These are phyloP conservation scores for Articulospora tetracladia DNA, from an alignment of 495 filamentous ascomycete genomes.

Conservation along the genomic window DNA sequence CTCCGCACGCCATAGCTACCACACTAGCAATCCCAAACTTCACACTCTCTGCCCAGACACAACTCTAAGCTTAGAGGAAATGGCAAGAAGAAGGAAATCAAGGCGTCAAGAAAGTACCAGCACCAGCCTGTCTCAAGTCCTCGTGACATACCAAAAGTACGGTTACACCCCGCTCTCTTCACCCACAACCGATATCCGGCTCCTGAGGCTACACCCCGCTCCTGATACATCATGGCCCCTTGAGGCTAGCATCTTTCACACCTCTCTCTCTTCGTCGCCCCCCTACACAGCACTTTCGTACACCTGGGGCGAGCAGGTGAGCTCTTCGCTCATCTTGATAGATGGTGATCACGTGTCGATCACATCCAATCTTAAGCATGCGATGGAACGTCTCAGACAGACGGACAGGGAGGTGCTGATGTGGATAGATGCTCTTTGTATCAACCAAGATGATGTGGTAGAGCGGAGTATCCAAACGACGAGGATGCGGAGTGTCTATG, in stretches of 20 bases:
- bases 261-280: conserved; percentile 13
- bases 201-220: conserved; percentile 3
- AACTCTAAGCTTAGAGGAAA: too few relatives aligned
- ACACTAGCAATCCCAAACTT: too few relatives aligned
- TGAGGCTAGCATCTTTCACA: conserved; percentile 6
- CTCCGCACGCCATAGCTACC: too few relatives aligned
- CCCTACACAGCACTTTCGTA: conserved; percentile 23
- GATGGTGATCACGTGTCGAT: not conserved
- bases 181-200: conserved; percentile 2
- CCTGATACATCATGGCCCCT: conserved; percentile 3
- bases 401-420: not conserved
- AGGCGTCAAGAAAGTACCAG: too few relatives aligned
- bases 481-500: conserved; percentile 22
- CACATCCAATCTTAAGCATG: conserved; percentile 14
- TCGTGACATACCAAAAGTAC: not conserved
- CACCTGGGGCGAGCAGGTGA: conserved; percentile 16
- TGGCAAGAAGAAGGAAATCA: too few relatives aligned
- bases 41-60: too few relatives aligned
- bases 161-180: not conserved
- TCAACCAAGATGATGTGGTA: conserved; percentile 22
- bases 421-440: conserved; percentile 22
- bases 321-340: not conserved
- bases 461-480: conserved; percentile 21
- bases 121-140: not conserved
- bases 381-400: conserved; percentile 10